Evolutionary conservation across 2,329 filamentous ascomycete species (phyloP), one percentile per base, ranked within the genome.

Genomic region (Pseudogymnoascus sp.): DNA sequence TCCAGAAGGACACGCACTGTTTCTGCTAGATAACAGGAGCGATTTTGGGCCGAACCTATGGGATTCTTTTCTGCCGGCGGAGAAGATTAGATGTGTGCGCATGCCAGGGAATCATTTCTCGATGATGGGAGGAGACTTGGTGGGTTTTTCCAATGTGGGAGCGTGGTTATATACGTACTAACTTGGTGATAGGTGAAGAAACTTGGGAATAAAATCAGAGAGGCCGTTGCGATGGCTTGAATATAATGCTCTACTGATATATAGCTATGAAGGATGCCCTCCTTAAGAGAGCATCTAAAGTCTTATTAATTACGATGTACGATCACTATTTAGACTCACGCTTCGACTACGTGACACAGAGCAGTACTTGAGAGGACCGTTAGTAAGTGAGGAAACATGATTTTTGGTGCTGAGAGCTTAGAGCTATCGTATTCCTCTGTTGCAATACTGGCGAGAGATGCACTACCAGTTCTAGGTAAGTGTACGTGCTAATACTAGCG

Each of bases 81-180:
- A 80, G 62, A 87, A 85, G 74, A 86, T 89, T 76, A 78, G 78
- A 59, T 86, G 82, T 67, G 80, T 80, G 62, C 84, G 87, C 70
- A 88, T 89, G 84, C 83, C 83, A 14, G 88, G 86, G 2, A 88
- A 90, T 70, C 87, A 90, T 75, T 90, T 91, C 75, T 84, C 81
- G 18, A 90, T 90, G 87, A 90, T 91, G 86, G 84, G 87, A 73
- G 85, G 84, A 65, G 75, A 76, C 61, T 71, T 76, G 66, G 79
- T 79, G 74, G 77, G 76, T 73, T 18, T 14, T 42, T 16, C n/a
- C 40, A 38, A 25, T 35, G 6, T 56, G 16, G 28, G 42, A 53
- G 8, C n/a, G 11, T 60, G 33, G 61, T 59, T 16, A 25, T 33
- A 28, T 23, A 21, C 42, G 8, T 37, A 37, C 31, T 60, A 60